Conservation (phyloP, 116 monocot species). For the Cymodocea nodosa region DNA sequence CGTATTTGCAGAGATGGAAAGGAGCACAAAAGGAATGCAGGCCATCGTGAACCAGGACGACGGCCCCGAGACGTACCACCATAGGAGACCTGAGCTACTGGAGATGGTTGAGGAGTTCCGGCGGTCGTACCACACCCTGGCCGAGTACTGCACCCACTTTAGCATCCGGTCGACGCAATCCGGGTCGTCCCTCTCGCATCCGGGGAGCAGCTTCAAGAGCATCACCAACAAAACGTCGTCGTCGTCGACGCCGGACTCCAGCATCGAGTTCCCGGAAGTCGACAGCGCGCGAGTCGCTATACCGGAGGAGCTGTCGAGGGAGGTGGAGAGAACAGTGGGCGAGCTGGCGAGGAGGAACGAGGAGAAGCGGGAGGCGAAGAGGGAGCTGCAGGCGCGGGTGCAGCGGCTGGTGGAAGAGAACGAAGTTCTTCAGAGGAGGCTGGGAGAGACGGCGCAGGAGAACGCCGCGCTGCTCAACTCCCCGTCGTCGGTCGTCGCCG, state of each 20-base stretch:
- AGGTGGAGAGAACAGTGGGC: background rate
- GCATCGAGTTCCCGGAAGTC: background rate
- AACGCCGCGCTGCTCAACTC: background rate
- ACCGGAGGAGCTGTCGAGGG: background rate
- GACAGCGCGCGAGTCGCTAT: background rate
- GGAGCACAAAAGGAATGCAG: constrained; percentile 17
- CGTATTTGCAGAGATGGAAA: constrained; percentile 15
- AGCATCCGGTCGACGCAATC: background rate
- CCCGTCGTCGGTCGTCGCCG: background rate
- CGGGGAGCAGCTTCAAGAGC: background rate
- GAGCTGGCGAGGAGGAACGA: constrained; percentile 15
- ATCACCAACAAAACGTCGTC: background rate
- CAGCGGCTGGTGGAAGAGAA: constrained; percentile 9
- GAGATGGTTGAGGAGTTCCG: constrained; percentile 13
- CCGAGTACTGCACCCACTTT: constrained; percentile 12
- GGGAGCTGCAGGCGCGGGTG: constrained; percentile 1
- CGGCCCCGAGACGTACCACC: constrained; percentile 14
- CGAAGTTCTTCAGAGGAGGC: background rate
- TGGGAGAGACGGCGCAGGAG: background rate
- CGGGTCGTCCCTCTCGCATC: background rate
- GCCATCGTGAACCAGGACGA: constrained; percentile 16
- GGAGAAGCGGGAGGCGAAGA: constrained; percentile 9
- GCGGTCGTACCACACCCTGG: constrained; percentile 9
- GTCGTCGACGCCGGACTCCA: background rate
- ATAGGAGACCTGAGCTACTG: constrained; percentile 14